A percentile compares a stretch with the other conserved stretches of the same genome.
phyloP scores from a whole-genome alignment of 108 stramenopile species.

The Skeletonema grethae region DNA sequence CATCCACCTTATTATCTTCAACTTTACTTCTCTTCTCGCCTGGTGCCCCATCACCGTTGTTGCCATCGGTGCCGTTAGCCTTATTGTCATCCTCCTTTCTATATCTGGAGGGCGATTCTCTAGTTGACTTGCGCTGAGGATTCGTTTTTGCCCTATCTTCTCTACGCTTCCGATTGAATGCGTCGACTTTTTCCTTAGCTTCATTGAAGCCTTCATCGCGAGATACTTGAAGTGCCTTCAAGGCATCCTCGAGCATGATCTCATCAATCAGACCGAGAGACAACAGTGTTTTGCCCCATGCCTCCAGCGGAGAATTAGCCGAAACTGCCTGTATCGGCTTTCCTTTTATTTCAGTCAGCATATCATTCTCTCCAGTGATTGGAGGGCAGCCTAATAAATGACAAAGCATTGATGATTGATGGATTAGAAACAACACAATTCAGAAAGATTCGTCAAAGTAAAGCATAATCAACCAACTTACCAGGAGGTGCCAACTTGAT shows the following conservation, averaged over 20 bases:
- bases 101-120: slow-evolving; percentile 10
- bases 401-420: not conserved
- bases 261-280: slow-evolving; percentile 82
- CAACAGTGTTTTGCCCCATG: slow-evolving; percentile 76
- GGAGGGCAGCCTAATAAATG: slow-evolving; percentile 33
- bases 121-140: not conserved
- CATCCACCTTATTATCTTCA: slow-evolving; percentile 22
- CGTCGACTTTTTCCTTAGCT: slow-evolving; percentile 47
- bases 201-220: slow-evolving; percentile 49
- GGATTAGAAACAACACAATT: not conserved
- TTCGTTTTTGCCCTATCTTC: slow-evolving; percentile 39
- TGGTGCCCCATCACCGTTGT: not conserved
- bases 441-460: not conserved
- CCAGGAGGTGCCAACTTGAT: slow-evolving; percentile 70
- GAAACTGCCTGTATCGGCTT: slow-evolving; percentile 68
- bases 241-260: slow-evolving; percentile 60
- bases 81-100: not conserved
- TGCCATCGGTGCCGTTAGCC: slow-evolving; percentile 4
- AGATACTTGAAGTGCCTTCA: slow-evolving; percentile 45
- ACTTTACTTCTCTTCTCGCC: slow-evolving; percentile 8
- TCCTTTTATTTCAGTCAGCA: slow-evolving; percentile 60
- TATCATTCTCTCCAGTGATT: slow-evolving; percentile 48
- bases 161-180: slow-evolving; percentile 37
- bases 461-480: slow-evolving; percentile 36
- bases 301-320: slow-evolving; percentile 69